A percentile compares a stretch with the other conserved stretches of the same genome.
These are phyloP conservation scores for Blastobotrys attinorum DNA, from an alignment of 805 yeast genomes.

Conservation along the genomic window DNA sequence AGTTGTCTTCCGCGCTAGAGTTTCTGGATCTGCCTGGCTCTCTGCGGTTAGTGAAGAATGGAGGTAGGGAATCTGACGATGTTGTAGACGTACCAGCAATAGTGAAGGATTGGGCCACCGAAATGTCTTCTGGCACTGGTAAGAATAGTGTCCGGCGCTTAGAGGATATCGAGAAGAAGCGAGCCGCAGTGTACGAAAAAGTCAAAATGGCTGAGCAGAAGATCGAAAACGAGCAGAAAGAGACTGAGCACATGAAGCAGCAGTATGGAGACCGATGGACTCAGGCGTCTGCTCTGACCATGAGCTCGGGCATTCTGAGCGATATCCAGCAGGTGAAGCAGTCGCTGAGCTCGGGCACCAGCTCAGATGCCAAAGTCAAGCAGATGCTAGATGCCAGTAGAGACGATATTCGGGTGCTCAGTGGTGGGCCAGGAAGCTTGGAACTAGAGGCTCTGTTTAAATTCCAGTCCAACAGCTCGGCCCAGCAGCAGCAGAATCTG, in stretches of 20 bases:
- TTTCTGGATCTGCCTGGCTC: conserved; percentile 68
- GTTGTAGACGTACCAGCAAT: conserved; percentile 35
- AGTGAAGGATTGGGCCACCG: conserved; percentile 34
- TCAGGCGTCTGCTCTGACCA: conserved; percentile 30
- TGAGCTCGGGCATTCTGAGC: conserved; percentile 21
- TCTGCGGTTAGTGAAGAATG: conserved; percentile 43
- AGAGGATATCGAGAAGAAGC: conserved; percentile 19
- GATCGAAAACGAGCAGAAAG: conserved; percentile 29
- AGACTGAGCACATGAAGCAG: conserved; percentile 29
- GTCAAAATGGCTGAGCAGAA: conserved; percentile 26
- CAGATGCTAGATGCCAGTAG: conserved; percentile 39
- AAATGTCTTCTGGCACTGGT: conserved; percentile 20
- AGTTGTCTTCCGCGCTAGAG: conserved; percentile 70
- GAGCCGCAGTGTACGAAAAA: conserved; percentile 18
- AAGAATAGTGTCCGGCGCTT: neutral
- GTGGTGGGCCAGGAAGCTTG: conserved; percentile 36
- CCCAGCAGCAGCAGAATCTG: conserved; percentile 23
- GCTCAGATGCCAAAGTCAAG: conserved; percentile 48
- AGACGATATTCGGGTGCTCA: conserved; percentile 38
- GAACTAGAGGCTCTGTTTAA: conserved; percentile 32
- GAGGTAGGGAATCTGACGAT: conserved; percentile 10
- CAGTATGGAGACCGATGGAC: conserved; percentile 34
- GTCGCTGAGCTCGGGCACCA: conserved; percentile 31
- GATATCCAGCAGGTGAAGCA: conserved; percentile 29
- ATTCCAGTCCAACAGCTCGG: conserved; percentile 4